Evolutionary conservation across 148 eudicot genomes (phyloP).

Genomic region (Camellia granthamiana): DNA sequence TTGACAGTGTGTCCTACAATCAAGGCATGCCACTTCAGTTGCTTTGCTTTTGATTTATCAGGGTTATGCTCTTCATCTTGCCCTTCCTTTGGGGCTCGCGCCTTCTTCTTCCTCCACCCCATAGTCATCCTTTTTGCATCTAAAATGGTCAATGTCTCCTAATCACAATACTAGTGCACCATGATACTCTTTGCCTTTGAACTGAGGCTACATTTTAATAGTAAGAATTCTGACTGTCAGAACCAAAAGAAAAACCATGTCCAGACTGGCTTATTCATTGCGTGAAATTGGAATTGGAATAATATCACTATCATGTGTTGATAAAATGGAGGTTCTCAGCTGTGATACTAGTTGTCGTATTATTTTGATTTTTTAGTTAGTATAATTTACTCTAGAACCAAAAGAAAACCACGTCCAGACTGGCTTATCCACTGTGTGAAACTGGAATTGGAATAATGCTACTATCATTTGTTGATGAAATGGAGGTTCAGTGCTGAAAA

Average conservation of each 20-base stretch:
- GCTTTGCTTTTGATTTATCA: neutral
- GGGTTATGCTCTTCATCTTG: neutral
- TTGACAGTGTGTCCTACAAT: neutral
- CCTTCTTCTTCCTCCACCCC: neutral
- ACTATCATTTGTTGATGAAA: neutral
- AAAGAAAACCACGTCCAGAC: neutral
- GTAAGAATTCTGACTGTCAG: neutral
- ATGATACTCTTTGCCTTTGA: neutral
- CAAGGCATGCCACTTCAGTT: neutral
- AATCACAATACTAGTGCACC: neutral
- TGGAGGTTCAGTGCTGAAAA: neutral
- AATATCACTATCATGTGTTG: neutral
- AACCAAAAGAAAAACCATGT: conserved; percentile 3
- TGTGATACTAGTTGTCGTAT: neutral
- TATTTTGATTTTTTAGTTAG: neutral
- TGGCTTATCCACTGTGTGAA: neutral
- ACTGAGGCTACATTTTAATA: neutral
- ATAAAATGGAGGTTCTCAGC: neutral
- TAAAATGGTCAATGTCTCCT: neutral
- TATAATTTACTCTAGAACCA: neutral
- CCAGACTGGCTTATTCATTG: neutral
- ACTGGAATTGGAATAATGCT: neutral
- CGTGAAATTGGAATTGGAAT: neutral
- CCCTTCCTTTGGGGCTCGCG: neutral
- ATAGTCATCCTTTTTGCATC: neutral